Evolutionary conservation across 73 alveolate species (phyloP).

Genomic region (Tetrahymena thermophila): DNA sequence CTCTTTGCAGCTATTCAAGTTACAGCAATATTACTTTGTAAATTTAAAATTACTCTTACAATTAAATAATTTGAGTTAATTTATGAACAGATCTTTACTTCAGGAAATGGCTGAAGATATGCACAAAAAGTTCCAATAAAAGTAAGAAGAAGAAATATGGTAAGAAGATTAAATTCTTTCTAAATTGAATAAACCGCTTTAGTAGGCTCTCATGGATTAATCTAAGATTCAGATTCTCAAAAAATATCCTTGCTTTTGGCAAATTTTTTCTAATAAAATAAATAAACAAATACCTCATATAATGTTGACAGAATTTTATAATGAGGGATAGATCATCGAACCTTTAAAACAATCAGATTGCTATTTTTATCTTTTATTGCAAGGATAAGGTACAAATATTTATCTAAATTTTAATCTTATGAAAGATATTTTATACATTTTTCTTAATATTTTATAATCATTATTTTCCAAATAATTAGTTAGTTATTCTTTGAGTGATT

Average conservation of each 20-base stretch:
- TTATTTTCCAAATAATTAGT: too few relatives aligned
- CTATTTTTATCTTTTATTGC: neutral
- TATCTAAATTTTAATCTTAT: too few relatives aligned
- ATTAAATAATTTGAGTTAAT: neutral
- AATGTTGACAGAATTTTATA: neutral
- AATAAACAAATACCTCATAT: neutral
- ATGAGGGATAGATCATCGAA: neutral
- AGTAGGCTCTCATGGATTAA: neutral
- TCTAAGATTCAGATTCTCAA: neutral
- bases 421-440: too few relatives aligned
- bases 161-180: neutral
- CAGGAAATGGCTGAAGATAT: neutral
- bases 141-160: neutral
- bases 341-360: neutral
- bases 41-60: neutral
- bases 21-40: neutral
- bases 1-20: neutral
- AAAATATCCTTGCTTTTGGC: neutral
- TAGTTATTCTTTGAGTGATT: too few relatives aligned
- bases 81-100: neutral
- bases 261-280: neutral
- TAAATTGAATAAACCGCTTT: neutral
- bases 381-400: neutral
- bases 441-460: too few relatives aligned
- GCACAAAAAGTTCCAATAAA: neutral